Conservation (phyloP, 331 rosid genomes). For the Cucumis variabilis region DNA sequence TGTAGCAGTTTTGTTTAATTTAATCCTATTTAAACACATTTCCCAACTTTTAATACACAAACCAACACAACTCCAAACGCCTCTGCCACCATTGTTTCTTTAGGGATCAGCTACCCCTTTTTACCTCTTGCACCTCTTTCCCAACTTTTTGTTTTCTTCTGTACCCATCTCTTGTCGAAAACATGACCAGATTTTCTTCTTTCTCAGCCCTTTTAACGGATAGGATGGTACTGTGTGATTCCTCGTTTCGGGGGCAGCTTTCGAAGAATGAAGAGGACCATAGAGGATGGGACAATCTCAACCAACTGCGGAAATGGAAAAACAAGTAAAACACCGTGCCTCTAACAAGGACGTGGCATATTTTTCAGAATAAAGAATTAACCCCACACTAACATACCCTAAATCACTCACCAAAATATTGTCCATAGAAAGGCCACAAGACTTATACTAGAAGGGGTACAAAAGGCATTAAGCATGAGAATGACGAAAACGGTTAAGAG, state of each 20-base stretch:
- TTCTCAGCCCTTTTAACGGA: conserved; percentile 55
- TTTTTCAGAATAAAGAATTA: not conserved
- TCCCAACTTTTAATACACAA: not conserved
- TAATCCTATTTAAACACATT: not conserved
- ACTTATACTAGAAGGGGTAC: too few relatives aligned
- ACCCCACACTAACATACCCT: too few relatives aligned
- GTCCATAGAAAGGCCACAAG: too few relatives aligned
- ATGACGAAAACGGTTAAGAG: too few relatives aligned
- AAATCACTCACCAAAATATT: too few relatives aligned
- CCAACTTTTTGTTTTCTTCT: not conserved
- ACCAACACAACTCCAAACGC: conserved; percentile 13
- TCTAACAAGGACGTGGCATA: not conserved
- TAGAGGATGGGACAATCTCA: conserved; percentile 89
- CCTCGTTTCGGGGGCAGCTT: conserved; percentile 97
- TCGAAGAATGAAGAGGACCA: conserved; percentile 95
- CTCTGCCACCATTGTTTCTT: not conserved
- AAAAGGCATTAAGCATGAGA: too few relatives aligned
- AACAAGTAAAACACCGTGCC: not conserved
- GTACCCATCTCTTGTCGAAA: not conserved
- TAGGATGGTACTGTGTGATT: conserved; percentile 95
- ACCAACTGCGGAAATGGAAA: conserved; percentile 61
- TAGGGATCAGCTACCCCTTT: not conserved
- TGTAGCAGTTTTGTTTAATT: not conserved
- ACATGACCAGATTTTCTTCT: not conserved
- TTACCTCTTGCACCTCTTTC: not conserved